Base-by-base conservation (phyloP, 805 yeast species). In the Candida krabiensis region DNA sequence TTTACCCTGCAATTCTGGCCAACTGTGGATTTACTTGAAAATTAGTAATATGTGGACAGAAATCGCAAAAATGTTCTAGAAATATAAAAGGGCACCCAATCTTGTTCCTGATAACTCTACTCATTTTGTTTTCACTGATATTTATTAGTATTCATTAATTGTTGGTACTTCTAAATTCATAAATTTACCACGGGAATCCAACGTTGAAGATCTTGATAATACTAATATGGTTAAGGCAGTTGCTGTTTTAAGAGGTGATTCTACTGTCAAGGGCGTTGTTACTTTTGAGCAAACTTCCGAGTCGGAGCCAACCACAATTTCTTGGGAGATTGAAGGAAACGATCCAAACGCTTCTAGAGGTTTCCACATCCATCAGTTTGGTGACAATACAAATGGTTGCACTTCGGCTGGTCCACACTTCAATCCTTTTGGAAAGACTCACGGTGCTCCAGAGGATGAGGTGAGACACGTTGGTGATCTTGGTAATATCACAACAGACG, bases 311-410 rank as follows among this genome's bases (percentile, higher is more conserved):
- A 87, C 96, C 60, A 83, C 87, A 32, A 76, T 93, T 54, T 55
- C 89, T 16, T 93, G 88, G 81, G 95, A 91, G 58, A 86, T 93
- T 62, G 59, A 79, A 41, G 99, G 99, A 65, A 87, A 89, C 69
- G 82, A 79, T 51, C 73, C 97, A 45, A 83, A 86, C 59, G 91
- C 96, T 35, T 71, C 76, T 63, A 83, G 96, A 70, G 99, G 99
- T 37, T 91, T 93, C 96, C 99, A 93, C 77, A 73, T 93, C 63
- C 99, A 93, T 71, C 84, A 87, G 63, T 93, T 93, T 60, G 99
- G 99, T 73, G 99, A 93, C 75, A 88, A 87, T 81, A 88, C 99
- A 70, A 93, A 93, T 67, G 99, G 99, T 52, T 93, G 99, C 74
- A 91, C 96, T 44, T 86, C 96, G 52, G 96, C 97, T 38, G 97